Evolutionary conservation across 139 green algal genomes (phyloP).

Genomic region (Coelastrella sp.): DNA sequence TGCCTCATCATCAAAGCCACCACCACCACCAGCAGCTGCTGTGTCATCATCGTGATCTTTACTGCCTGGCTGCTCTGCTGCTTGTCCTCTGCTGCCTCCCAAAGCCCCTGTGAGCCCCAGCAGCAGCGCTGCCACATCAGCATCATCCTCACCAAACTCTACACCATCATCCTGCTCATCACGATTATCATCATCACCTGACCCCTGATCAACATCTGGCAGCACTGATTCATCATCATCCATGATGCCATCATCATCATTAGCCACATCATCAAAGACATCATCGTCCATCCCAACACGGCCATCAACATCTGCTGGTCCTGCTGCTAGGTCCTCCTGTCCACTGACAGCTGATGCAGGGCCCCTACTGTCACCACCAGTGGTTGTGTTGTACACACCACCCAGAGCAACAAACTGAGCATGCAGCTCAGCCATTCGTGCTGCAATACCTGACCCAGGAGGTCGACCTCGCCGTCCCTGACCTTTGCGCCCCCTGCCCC

Average conservation of each 20-base stretch:
- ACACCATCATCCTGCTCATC: neutral
- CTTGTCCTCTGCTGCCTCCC: neutral
- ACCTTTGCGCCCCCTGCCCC: neutral
- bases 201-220: neutral
- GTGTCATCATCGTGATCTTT: neutral
- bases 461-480: neutral
- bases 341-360: neutral
- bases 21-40: neutral
- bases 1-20: neutral
- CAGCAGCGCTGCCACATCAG: constrained; percentile 40
- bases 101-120: constrained; percentile 18
- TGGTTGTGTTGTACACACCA: neutral
- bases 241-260: neutral
- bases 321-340: neutral
- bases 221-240: neutral
- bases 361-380: neutral
- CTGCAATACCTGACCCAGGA: constrained; percentile 1
- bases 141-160: constrained; percentile 11
- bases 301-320: too few relatives aligned
- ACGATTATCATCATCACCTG: constrained; percentile 1
- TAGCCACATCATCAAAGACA: too few relatives aligned
- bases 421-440: constrained; percentile 38
- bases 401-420: constrained; percentile 16
- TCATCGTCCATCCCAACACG: too few relatives aligned
- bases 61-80: neutral